A percentile compares a stretch with the other conserved stretches of the same genome.
These are phyloP conservation scores for Trichophyton mentagrophytes DNA, from an alignment of 2,329 filamentous ascomycete species.

Conservation along the genomic window DNA sequence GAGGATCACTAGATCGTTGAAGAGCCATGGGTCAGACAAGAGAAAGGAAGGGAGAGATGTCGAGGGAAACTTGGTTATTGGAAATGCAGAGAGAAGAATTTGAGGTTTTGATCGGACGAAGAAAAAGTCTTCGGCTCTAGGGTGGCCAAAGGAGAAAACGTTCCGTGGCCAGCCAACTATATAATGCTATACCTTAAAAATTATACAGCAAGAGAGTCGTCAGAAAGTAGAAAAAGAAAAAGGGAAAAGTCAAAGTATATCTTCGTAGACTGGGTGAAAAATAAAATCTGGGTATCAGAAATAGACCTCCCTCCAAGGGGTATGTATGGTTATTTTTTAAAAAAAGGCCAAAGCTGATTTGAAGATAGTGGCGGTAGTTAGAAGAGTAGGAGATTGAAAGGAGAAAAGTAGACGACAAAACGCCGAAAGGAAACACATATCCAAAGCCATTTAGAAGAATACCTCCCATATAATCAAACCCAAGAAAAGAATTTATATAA, in stretches of 20 bases:
- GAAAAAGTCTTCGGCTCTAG: background rate
- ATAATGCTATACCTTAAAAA: background rate
- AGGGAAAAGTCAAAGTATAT: background rate
- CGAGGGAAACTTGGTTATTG: background rate
- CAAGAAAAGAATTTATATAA: background rate
- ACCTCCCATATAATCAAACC: background rate
- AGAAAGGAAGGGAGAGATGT: background rate
- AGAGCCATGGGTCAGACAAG: conserved; percentile 27
- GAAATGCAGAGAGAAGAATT: background rate
- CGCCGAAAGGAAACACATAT: background rate
- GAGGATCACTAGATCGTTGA: conserved; percentile 45
- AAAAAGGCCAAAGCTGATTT: background rate
- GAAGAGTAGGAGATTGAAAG: background rate
- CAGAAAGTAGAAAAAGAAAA: background rate
- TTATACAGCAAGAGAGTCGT: background rate
- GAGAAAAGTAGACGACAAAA: background rate
- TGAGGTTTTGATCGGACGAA: background rate
- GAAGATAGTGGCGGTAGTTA: background rate
- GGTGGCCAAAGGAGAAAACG: background rate
- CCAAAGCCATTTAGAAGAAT: background rate
- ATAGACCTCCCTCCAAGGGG: background rate
- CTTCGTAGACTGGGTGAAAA: background rate
- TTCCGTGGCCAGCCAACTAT: no score
- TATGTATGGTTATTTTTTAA: background rate
- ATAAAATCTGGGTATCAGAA: background rate